phyloP scores from a whole-genome alignment of 306 rosid species.

The Potentilla sterilis region DNA sequence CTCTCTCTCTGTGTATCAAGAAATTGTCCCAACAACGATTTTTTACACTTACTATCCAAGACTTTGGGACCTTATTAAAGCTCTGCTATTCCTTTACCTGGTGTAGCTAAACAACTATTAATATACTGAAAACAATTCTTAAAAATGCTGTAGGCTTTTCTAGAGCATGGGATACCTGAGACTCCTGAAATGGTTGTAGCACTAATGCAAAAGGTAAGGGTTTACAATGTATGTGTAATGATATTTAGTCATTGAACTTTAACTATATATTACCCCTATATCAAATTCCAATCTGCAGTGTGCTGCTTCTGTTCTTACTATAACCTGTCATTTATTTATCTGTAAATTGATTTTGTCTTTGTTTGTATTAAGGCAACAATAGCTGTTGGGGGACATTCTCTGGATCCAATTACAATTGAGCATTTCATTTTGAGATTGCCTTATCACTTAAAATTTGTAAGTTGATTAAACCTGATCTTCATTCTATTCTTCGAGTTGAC shows the following conservation, averaged over 20 bases:
- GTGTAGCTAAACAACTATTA: neutral
- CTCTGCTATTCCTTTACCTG: neutral
- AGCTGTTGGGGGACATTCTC: slow-evolving; percentile 73
- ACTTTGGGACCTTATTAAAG: neutral
- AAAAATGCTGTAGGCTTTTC: slow-evolving; percentile 57
- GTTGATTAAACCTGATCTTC: slow-evolving; percentile 22
- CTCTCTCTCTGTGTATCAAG: neutral
- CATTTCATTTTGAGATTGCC: slow-evolving; percentile 94
- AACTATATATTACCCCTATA: neutral
- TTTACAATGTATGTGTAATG: slow-evolving; percentile 6
- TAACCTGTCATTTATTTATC: neutral
- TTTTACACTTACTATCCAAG: neutral
- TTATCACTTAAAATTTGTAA: slow-evolving; percentile 91
- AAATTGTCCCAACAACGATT: neutral
- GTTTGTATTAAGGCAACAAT: slow-evolving; percentile 63
- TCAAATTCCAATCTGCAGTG: neutral
- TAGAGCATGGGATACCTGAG: slow-evolving; percentile 85
- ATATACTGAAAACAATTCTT: slow-evolving; percentile 10
- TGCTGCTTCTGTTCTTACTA: neutral
- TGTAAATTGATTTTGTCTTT: slow-evolving; percentile 3
- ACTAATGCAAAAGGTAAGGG: slow-evolving; percentile 85
- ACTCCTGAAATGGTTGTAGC: slow-evolving; percentile 90
- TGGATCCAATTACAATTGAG: slow-evolving; percentile 89
- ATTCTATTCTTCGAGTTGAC: slow-evolving; percentile 11
- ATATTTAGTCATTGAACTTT: neutral